A percentile compares a stretch with the other conserved stretches of the same genome.
Evolutionary conservation across 148 eudicot species (phyloP).

Genomic region (Tetragonia tetragonoides): DNA sequence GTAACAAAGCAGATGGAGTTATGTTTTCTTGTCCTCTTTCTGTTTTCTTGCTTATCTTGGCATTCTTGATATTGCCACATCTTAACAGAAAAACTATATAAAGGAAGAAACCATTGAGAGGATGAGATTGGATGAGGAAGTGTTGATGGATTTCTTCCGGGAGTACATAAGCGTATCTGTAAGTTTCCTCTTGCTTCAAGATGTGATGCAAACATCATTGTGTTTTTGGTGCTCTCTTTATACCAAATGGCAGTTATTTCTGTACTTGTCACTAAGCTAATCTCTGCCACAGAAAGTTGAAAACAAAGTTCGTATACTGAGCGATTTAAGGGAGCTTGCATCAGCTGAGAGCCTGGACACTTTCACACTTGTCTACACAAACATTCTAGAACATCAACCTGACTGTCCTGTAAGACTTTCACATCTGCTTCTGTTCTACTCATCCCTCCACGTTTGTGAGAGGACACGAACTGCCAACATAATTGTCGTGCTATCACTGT

Average conservation of each 20-base stretch:
- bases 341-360: constrained; percentile 97
- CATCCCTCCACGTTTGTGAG: not conserved
- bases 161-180: constrained; percentile 87
- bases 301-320: constrained; percentile 67
- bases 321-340: constrained; percentile 95
- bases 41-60: constrained; percentile 16
- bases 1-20: constrained; percentile 6
- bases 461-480: not conserved
- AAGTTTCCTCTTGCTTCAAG: constrained; percentile 31
- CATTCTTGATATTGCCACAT: constrained; percentile 15
- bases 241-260: not conserved
- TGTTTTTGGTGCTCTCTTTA: not conserved
- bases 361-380: constrained; percentile 93
- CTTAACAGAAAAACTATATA: constrained; percentile 77
- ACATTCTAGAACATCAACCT: constrained; percentile 95
- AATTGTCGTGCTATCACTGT: not conserved
- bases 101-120: constrained; percentile 98
- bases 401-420: constrained; percentile 86
- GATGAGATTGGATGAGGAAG: constrained; percentile 96
- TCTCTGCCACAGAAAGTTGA: constrained; percentile 79
- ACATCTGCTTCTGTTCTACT: not conserved
- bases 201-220: not conserved
- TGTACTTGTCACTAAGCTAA: not conserved
- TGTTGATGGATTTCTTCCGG: constrained; percentile 94
- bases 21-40: not conserved